phyloP scores from a whole-genome alignment of 2,329 filamentous ascomycete species.

The Didymella pinodella region DNA sequence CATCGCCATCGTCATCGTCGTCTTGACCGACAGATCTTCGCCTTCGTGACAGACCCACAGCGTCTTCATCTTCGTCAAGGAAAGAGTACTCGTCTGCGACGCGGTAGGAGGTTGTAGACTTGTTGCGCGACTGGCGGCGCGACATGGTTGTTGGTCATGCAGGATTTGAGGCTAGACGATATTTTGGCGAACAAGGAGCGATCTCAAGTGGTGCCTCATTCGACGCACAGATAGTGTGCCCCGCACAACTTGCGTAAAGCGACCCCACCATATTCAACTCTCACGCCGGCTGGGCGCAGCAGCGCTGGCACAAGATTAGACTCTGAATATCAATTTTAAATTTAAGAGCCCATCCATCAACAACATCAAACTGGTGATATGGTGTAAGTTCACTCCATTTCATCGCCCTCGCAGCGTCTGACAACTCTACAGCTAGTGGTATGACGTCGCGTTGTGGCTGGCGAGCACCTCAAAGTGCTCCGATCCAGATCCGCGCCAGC shows the following conservation, averaged over 20 bases:
- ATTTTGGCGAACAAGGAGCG: conserved; percentile 10
- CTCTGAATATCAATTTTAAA: not conserved
- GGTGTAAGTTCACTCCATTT: conserved; percentile 14
- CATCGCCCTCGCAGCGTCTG: conserved; percentile 14
- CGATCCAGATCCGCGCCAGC: conserved; percentile 48
- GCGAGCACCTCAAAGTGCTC: conserved; percentile 28
- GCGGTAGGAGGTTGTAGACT: conserved; percentile 29
- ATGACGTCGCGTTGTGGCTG: conserved; percentile 53
- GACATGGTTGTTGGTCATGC: conserved; percentile 25
- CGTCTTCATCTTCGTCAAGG: conserved; percentile 31
- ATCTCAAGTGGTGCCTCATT: conserved; percentile 19
- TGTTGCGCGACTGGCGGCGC: conserved; percentile 35
- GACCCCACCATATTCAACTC: not conserved
- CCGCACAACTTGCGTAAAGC: conserved; percentile 7
- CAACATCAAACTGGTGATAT: conserved; percentile 9
- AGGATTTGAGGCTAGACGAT: conserved; percentile 15
- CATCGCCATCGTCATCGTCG: conserved; percentile 36
- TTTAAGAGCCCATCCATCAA: not conserved
- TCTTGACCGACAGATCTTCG: conserved; percentile 20
- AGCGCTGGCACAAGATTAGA: not conserved
- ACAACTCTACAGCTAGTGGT: conserved; percentile 43
- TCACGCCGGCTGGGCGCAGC: too few relatives aligned
- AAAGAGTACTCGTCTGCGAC: conserved; percentile 35
- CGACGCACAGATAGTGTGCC: conserved; percentile 29
- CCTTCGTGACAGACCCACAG: conserved; percentile 16